Evolutionary conservation across 1,139 yeast genomes (phyloP), one percentile per base, ranked within the genome.

Genomic region (Pichia sp.): DNA sequence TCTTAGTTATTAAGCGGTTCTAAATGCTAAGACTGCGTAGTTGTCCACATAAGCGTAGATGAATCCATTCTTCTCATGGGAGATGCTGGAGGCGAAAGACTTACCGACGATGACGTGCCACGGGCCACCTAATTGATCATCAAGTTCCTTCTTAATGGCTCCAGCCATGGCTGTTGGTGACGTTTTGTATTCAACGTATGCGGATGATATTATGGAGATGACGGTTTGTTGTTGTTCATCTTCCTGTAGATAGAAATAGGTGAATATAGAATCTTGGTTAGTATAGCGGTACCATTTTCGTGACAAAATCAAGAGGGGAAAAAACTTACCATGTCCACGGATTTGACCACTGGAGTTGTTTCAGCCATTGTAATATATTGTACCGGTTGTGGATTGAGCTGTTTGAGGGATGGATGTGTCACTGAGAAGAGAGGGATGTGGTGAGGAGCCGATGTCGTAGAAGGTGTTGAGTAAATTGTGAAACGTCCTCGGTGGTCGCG

Each of bases 21-120:
- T 87, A 64, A 86, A 91, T 14, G 85, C 68, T 49, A 91, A 67
- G 46, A 87, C 72, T 13, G 96, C 96, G 47, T 77, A 63, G 30
- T 78, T 79, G 18, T 83, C 96, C 42, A 86, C 67, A 60, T 86
- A 87, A 52, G 85, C 84, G 60, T 91, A 88, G 23, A 83, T 67
- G 56, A 91, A 91, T 54, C 72, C 76, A 19, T 94, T 94, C 44
- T 82, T 72, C 52, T 74, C 60, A 55, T 93, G 98, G 15, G 97
- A 85, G 19, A 93, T 96, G 55, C 82, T 87, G 37, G 93, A 78
- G 5, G 97, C 97, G 61, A 91, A 91, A 52, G 83, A 83, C 58
- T 79, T 77, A 22, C 98, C 99, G 35, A 87, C 96, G 41, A 91
- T 76, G 22, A 87, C 93, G 58, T 91, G 97, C 98, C 98, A 91